phyloP scores from a whole-genome alignment of 768 basidiomycete genomes.

The Galerina marginata region DNA sequence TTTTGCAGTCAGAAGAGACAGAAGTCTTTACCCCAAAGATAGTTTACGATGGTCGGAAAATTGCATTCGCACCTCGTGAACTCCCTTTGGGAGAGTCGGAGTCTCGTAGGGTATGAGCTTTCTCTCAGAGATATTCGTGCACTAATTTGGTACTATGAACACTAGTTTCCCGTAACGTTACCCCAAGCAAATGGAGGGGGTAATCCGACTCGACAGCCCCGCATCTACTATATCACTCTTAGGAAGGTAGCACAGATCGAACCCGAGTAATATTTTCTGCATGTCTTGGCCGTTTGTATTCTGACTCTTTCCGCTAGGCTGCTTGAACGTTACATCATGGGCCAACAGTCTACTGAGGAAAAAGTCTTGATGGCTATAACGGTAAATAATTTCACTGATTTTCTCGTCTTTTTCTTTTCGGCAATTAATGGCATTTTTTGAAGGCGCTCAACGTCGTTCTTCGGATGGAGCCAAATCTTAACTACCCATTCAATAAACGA shows the following conservation, averaged over 20 bases:
- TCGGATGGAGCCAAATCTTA: conserved; percentile 72
- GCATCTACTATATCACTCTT: conserved; percentile 68
- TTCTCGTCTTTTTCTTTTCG: neutral
- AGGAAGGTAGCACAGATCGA: conserved; percentile 52
- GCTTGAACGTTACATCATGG: conserved; percentile 60
- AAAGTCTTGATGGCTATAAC: conserved; percentile 60
- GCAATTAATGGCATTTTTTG: too few relatives aligned
- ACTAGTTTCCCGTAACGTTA: conserved; percentile 69
- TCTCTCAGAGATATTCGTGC: neutral
- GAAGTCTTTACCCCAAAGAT: conserved; percentile 73
- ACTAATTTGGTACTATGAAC: neutral
- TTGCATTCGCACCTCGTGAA: conserved; percentile 61
- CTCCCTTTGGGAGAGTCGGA: conserved; percentile 59
- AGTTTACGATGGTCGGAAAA: conserved; percentile 83
- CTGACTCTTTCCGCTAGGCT: neutral
- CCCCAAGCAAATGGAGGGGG: conserved; percentile 43
- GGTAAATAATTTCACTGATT: conserved; percentile 35
- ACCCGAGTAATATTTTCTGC: conserved; percentile 28
- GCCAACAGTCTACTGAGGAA: conserved; percentile 67
- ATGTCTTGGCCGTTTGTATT: neutral
- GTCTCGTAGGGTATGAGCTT: conserved; percentile 51
- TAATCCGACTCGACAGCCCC: conserved; percentile 51
- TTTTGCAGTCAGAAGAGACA: conserved; percentile 62
- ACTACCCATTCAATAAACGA: conserved; percentile 73
- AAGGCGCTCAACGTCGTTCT: conserved; percentile 79